These are phyloP conservation scores for Paraglomus brasilianum DNA, from an alignment of 192 early-diverging fungal genomes.

Conservation along the genomic window DNA sequence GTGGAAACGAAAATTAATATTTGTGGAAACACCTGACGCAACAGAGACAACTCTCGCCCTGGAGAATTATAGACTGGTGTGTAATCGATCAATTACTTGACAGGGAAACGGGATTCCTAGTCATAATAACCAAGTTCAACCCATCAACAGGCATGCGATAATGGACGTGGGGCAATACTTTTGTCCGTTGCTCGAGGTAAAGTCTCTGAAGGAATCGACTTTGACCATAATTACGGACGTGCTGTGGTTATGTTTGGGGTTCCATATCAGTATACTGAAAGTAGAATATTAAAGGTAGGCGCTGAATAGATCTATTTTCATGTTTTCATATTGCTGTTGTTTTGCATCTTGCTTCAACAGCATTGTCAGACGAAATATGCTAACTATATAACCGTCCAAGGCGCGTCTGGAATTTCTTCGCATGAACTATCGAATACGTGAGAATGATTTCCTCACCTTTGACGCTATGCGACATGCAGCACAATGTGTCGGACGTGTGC, in stretches of 20 bases:
- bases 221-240: conserved; percentile 99
- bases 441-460: conserved; percentile 99
- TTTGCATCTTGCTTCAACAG: neutral
- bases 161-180: conserved; percentile 96
- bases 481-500: conserved; percentile 96
- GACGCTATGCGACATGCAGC: conserved; percentile 99
- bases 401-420: conserved; percentile 94
- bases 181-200: conserved; percentile 98
- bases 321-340: neutral
- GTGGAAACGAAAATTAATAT: conserved; percentile 97
- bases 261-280: conserved; percentile 99
- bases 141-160: conserved; percentile 77
- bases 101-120: neutral
- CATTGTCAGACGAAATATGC: neutral
- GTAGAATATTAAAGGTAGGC: conserved; percentile 80
- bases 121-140: neutral
- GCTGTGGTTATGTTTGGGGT: conserved; percentile 99
- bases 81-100: neutral
- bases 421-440: conserved; percentile 89
- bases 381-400: conserved; percentile 33
- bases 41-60: conserved; percentile 94
- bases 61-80: conserved; percentile 87
- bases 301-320: neutral
- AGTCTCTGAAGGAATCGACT: conserved; percentile 99
- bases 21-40: conserved; percentile 99